These are phyloP conservation scores for Geranium incanum DNA, from an alignment of 441 rosid species.

Conservation along the genomic window DNA sequence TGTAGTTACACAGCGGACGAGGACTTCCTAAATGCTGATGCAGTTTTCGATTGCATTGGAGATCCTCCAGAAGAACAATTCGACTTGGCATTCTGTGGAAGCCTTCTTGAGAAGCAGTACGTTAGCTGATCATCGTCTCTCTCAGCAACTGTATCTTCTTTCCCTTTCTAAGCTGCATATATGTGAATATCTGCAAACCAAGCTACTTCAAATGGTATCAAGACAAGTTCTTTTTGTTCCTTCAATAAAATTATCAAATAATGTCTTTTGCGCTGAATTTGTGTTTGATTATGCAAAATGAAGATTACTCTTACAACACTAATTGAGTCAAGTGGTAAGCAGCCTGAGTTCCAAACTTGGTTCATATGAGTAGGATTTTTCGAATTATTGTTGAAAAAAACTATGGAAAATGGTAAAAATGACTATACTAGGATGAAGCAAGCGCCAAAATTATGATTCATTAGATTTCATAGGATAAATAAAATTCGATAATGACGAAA, in stretches of 20 bases:
- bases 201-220: background rate
- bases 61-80: conserved; percentile 90
- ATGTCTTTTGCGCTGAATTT: background rate
- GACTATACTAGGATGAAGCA: too few species aligned
- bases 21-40: conserved; percentile 81
- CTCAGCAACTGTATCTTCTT: background rate
- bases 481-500: too few species aligned
- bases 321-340: too few species aligned
- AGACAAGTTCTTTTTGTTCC: background rate
- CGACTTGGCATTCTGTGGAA: conserved; percentile 72
- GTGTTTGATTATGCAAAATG: background rate
- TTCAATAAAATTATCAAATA: background rate
- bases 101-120: conserved; percentile 70
- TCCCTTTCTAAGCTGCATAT: background rate
- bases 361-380: too few species aligned
- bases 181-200: background rate
- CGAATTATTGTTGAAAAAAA: too few species aligned
- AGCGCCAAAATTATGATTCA: too few species aligned
- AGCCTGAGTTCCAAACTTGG: too few species aligned
- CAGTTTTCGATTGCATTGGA: conserved; percentile 84
- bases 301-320: too few species aligned
- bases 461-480: too few species aligned
- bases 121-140: conserved; percentile 34
- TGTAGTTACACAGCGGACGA: conserved; percentile 80
- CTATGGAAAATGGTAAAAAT: too few species aligned